A percentile compares a stretch with the other conserved stretches of the same genome.
Evolutionary conservation across 2,329 filamentous ascomycete species (phyloP).

Genomic region (Alternaria panax): DNA sequence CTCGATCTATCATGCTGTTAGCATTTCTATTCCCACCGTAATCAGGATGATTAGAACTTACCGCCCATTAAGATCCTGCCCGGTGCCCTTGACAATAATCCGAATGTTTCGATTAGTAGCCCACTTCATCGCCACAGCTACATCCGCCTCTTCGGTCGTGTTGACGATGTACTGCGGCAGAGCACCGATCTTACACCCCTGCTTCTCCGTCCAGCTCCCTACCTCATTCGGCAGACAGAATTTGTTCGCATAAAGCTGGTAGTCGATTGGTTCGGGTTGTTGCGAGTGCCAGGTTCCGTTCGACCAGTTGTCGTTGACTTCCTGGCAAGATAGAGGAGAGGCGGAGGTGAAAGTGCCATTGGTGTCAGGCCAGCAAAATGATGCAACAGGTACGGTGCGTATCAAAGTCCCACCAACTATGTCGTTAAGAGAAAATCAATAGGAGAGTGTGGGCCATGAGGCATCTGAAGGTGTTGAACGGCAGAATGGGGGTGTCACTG

Average conservation of each 20-base stretch:
- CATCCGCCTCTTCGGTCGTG: conserved; percentile 31
- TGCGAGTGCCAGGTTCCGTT: conserved; percentile 40
- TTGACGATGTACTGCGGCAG: conserved; percentile 1
- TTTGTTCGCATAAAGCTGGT: background rate
- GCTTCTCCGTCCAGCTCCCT: background rate
- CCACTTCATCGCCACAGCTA: conserved; percentile 39
- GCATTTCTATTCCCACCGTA: background rate
- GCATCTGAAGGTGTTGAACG: background rate
- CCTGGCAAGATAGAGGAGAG: conserved; percentile 27
- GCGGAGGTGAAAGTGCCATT: conserved; percentile 29
- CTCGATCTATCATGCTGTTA: background rate
- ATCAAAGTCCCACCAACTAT: background rate
- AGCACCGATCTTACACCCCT: background rate
- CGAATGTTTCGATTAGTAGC: conserved; percentile 17
- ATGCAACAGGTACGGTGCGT: background rate
- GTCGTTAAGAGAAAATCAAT: background rate
- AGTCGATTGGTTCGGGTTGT: conserved; percentile 39
- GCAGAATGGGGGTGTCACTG: background rate
- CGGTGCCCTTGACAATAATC: conserved; percentile 21
- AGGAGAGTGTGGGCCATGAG: background rate
- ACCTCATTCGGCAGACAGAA: background rate
- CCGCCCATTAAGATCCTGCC: conserved; percentile 20
- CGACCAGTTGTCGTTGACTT: conserved; percentile 37
- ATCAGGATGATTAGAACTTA: background rate
- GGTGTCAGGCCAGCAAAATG: conserved; percentile 30